Conservation (phyloP, 345 rosid genomes). For the Salix suchowensis region DNA sequence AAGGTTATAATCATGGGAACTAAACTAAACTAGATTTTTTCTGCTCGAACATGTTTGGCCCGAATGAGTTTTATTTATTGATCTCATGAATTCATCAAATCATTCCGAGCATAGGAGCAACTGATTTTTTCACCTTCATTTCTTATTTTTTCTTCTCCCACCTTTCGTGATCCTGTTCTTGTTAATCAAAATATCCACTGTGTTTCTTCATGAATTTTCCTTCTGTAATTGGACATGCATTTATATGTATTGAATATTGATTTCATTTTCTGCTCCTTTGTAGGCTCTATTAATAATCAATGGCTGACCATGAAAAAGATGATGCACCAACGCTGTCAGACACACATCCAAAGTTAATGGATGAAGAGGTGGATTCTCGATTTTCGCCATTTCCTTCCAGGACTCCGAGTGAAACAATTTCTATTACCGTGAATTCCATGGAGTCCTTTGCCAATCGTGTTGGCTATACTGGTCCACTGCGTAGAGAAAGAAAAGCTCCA, state of each 20-base stretch:
- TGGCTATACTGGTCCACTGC: conserved; percentile 80
- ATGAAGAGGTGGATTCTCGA: conserved; percentile 34
- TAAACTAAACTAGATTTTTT: neutral
- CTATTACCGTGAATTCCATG: conserved; percentile 41
- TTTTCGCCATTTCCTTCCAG: conserved; percentile 33
- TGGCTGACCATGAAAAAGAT: conserved; percentile 55
- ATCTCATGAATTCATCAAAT: neutral
- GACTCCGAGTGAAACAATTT: conserved; percentile 57
- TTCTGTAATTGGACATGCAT: neutral
- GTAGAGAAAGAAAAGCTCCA: conserved; percentile 52
- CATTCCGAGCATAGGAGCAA: neutral
- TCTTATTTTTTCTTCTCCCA: neutral
- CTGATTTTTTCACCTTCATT: neutral
- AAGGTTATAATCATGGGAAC: neutral
- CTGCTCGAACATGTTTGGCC: neutral
- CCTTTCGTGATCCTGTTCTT: neutral
- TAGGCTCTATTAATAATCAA: conserved; percentile 27
- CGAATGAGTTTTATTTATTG: neutral
- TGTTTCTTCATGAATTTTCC: neutral
- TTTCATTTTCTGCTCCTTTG: neutral
- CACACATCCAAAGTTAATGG: conserved; percentile 20
- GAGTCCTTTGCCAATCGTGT: conserved; percentile 46
- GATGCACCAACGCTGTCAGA: conserved; percentile 59
- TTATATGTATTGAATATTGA: neutral
- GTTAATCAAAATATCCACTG: neutral